A percentile compares a stretch with the other conserved stretches of the same genome.
Evolutionary conservation across 306 rosid species (phyloP).

Genomic region (Prunus mongolica): DNA sequence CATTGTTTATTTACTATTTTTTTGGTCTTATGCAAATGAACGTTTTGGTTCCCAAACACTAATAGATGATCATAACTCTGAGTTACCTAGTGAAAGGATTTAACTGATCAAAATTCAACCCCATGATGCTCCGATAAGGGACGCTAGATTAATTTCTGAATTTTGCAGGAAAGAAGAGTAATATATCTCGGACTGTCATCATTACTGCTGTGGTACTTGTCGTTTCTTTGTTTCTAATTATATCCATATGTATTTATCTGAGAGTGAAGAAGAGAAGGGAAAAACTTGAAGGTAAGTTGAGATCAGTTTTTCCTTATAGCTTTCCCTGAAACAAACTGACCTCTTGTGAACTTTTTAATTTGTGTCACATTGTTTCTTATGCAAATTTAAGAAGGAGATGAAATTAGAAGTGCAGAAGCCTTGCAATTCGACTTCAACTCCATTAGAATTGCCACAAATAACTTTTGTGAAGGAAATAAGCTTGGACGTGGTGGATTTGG

Average conservation of each 20-base stretch:
- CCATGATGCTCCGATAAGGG: too few species aligned
- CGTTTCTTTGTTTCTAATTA: neutral
- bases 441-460: conserved; percentile 9
- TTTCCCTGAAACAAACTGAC: neutral
- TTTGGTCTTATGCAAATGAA: neutral
- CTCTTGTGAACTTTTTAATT: neutral
- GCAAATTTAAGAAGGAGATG: neutral
- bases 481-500: conserved; percentile 19
- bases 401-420: conserved; percentile 8
- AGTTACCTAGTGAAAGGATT: neutral
- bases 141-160: too few species aligned
- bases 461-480: conserved; percentile 13
- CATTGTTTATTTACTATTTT: too few species aligned
- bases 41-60: neutral
- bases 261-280: neutral
- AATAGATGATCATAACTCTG: neutral
- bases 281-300: conserved; percentile 9
- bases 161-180: too few species aligned
- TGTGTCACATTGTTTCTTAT: neutral
- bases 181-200: neutral
- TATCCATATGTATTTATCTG: neutral
- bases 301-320: neutral
- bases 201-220: neutral
- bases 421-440: conserved; percentile 12
- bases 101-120: too few species aligned